These are phyloP conservation scores for Carex littledalei DNA, from an alignment of 176 grass and related monocot genomes.

Conservation along the genomic window DNA sequence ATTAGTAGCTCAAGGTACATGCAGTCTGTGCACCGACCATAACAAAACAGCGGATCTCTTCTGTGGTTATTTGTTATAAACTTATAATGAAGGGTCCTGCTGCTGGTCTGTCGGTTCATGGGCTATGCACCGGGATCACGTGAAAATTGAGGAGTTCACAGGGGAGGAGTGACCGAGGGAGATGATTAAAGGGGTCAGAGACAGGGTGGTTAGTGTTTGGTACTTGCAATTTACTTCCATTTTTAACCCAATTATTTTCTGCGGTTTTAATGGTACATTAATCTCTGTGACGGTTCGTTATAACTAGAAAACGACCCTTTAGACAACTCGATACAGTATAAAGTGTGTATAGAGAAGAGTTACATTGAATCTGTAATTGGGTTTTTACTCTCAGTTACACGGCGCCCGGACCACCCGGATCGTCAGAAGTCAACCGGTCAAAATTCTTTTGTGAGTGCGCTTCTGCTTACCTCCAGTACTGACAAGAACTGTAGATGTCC, in stretches of 20 bases:
- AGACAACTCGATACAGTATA: background rate
- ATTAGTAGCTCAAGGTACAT: background rate
- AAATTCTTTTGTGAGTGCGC: background rate
- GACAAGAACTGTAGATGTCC: background rate
- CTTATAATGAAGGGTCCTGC: background rate
- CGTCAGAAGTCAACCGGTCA: conserved; percentile 17
- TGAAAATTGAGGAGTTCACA: background rate
- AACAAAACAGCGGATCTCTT: background rate
- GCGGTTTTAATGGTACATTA: background rate
- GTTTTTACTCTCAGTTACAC: background rate
- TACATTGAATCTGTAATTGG: background rate
- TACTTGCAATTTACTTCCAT: conserved; percentile 23
- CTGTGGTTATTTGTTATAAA: too few species aligned
- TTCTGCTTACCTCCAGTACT: background rate
- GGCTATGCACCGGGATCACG: background rate
- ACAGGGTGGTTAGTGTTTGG: conserved; percentile 21
- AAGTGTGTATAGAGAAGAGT: accelerated
- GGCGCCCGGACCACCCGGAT: background rate
- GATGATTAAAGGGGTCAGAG: background rate
- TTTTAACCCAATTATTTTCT: background rate
- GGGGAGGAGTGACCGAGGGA: background rate
- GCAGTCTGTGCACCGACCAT: background rate
- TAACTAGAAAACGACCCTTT: background rate
- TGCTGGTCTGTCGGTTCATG: background rate
- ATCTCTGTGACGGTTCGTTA: background rate